Conservation (phyloP, 768 basidiomycete genomes). For the Auricularia sp. region DNA sequence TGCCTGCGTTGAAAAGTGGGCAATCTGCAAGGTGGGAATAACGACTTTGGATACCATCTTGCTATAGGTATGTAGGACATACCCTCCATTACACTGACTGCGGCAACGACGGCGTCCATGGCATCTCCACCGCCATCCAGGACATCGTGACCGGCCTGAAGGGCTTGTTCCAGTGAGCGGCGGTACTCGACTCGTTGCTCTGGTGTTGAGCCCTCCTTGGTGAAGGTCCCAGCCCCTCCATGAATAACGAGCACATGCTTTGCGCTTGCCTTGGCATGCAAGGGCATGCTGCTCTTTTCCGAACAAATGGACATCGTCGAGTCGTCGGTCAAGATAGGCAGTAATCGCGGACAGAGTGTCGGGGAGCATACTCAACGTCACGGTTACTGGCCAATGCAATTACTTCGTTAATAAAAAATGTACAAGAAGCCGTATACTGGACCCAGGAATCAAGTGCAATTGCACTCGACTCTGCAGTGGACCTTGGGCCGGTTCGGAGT, state of each 20-base stretch:
- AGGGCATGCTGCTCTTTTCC: background rate
- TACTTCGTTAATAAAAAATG: no score
- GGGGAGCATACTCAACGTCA: no score
- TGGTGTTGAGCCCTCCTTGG: constrained; percentile 44
- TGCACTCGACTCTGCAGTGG: no score
- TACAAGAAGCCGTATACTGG: no score
- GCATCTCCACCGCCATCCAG: constrained; percentile 65
- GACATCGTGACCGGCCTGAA: constrained; percentile 53
- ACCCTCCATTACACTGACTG: constrained; percentile 69
- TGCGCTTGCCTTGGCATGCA: background rate
- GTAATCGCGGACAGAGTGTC: no score
- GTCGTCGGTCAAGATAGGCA: no score
- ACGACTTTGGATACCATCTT: no score
- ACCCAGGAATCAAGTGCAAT: no score
- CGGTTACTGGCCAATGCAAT: no score
- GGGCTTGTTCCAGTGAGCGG: constrained; percentile 40
- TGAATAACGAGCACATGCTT: constrained; percentile 55
- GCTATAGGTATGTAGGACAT: background rate
- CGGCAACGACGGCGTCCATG: constrained; percentile 72
- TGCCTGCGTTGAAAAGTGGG: constrained; percentile 69
- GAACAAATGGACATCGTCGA: background rate
- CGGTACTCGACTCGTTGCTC: constrained; percentile 52
- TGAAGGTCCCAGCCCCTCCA: constrained; percentile 72
- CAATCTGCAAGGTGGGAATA: constrained; percentile 36
- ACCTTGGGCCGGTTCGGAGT: no score